These are phyloP conservation scores for Emericellopsis cladophorae DNA, from an alignment of 2,329 filamentous ascomycete species.

Conservation along the genomic window DNA sequence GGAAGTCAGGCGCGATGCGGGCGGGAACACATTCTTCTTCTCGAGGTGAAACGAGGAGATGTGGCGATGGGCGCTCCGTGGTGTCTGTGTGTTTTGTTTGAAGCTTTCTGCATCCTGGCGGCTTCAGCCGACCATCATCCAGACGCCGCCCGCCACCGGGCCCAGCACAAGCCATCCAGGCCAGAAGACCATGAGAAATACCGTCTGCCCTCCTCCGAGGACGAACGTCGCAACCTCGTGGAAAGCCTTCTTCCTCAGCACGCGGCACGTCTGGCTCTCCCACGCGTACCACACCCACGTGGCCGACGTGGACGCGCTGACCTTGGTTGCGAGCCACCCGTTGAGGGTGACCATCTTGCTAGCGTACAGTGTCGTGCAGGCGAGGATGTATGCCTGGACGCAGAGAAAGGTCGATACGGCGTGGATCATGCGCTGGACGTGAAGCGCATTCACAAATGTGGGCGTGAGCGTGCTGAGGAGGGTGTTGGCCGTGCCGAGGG, in stretches of 20 bases:
- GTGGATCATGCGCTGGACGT: conserved; percentile 20
- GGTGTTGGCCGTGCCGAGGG: not conserved
- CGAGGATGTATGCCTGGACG: conserved; percentile 16
- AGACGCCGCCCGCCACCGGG: conserved; percentile 18
- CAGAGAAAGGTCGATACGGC: conserved; percentile 16
- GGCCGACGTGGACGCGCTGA: conserved; percentile 15
- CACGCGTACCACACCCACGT: conserved; percentile 17
- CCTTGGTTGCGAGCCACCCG: conserved; percentile 13
- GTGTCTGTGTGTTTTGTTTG: conserved; percentile 1
- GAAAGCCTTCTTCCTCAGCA: conserved; percentile 31
- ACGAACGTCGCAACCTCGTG: conserved; percentile 39
- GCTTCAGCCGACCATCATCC: conserved; percentile 19
- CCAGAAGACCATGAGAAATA: conserved; percentile 42
- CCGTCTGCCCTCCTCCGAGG: conserved; percentile 33
- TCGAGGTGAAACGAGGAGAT: conserved; percentile 21
- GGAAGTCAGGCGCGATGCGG: conserved; percentile 67
- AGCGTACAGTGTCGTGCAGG: conserved; percentile 13
- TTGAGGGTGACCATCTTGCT: conserved; percentile 11
- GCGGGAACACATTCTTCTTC: conserved; percentile 92
- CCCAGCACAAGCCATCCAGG: conserved; percentile 40
- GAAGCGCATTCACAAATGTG: conserved; percentile 18
- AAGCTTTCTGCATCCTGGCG: not conserved
- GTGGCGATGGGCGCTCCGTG: not conserved
- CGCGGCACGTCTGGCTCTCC: conserved; percentile 21
- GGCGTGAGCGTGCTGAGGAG: conserved; percentile 18